phyloP scores from a whole-genome alignment of 257 asterid species.

The Ilex aquifolium region DNA sequence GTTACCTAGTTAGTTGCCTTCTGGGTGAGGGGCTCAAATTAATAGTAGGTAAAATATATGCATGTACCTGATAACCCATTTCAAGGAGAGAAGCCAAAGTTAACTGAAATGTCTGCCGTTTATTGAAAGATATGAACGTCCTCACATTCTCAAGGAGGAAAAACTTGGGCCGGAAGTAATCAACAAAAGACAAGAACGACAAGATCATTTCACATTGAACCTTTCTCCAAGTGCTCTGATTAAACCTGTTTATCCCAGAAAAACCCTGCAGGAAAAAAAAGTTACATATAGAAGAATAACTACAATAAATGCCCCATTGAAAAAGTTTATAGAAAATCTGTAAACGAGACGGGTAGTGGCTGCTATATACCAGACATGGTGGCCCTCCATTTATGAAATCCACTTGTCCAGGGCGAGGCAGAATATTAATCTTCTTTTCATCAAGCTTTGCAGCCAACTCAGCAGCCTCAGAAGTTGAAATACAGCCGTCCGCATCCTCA shows the following conservation, averaged over 20 bases:
- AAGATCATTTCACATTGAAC: constrained; percentile 98
- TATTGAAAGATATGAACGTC: constrained; percentile 88
- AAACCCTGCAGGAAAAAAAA: constrained; percentile 64
- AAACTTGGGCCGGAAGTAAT: constrained; percentile 80
- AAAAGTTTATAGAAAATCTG: not conserved
- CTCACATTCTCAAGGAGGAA: constrained; percentile 95
- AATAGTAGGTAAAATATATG: not conserved
- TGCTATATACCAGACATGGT: constrained; percentile 70
- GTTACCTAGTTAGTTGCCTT: too few relatives aligned
- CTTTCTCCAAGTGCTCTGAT: constrained; percentile 92
- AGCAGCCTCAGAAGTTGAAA: constrained; percentile 86
- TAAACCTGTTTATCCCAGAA: constrained; percentile 95
- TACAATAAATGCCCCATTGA: too few relatives aligned
- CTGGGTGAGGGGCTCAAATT: too few relatives aligned
- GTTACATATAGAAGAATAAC: too few relatives aligned
- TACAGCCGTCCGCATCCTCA: constrained; percentile 83
- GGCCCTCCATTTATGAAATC: constrained; percentile 98
- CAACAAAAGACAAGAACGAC: constrained; percentile 90
- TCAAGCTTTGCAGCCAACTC: constrained; percentile 59
- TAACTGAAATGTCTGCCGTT: constrained; percentile 89
- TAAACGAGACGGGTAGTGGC: constrained; percentile 4
- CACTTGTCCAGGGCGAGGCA: constrained; percentile 91
- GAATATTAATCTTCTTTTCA: constrained; percentile 49
- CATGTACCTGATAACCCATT: constrained; percentile 89
- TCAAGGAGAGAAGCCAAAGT: constrained; percentile 89